These are phyloP conservation scores for Elsinoe australis DNA, from an alignment of 2,329 filamentous ascomycete genomes.

Conservation along the genomic window DNA sequence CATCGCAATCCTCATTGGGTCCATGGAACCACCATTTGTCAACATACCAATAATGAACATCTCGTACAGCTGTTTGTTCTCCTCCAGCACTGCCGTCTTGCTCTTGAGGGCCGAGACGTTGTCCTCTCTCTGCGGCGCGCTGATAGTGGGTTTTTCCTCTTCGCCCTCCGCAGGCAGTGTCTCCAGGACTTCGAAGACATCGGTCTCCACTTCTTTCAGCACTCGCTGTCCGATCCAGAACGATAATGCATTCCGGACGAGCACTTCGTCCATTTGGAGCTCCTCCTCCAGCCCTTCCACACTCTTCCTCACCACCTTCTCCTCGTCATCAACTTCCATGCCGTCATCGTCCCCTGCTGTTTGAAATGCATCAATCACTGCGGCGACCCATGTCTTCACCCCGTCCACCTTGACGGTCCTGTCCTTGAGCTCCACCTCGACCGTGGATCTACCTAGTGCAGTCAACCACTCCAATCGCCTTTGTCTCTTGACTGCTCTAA, in stretches of 20 bases:
- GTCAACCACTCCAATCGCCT: slow-evolving; percentile 86
- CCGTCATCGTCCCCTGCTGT: slow-evolving; percentile 36
- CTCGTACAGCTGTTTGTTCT: slow-evolving; percentile 71
- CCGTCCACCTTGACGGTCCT: slow-evolving; percentile 62
- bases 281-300: slow-evolving; percentile 41
- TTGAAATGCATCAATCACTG: slow-evolving; percentile 78
- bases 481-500: slow-evolving; percentile 70
- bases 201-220: slow-evolving; percentile 47
- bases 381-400: slow-evolving; percentile 76
- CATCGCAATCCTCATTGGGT: slow-evolving; percentile 72
- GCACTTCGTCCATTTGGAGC: slow-evolving; percentile 66
- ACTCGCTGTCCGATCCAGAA: slow-evolving; percentile 68
- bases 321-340: slow-evolving; percentile 26
- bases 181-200: slow-evolving; percentile 62
- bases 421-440: slow-evolving; percentile 78
- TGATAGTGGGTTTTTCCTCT: slow-evolving; percentile 26
- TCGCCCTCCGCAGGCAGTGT: slow-evolving; percentile 38
- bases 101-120: slow-evolving; percentile 43
- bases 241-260: slow-evolving; percentile 57
- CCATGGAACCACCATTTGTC: slow-evolving; percentile 83
- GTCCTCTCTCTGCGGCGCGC: slow-evolving; percentile 34
- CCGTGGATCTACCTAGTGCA: slow-evolving; percentile 67
- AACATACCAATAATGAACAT: slow-evolving; percentile 93
- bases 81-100: slow-evolving; percentile 54
- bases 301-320: slow-evolving; percentile 29